A percentile compares a stretch with the other conserved stretches of the same genome.
Evolutionary conservation across 331 rosid species (phyloP).

Genomic region (Saraca asoca): DNA sequence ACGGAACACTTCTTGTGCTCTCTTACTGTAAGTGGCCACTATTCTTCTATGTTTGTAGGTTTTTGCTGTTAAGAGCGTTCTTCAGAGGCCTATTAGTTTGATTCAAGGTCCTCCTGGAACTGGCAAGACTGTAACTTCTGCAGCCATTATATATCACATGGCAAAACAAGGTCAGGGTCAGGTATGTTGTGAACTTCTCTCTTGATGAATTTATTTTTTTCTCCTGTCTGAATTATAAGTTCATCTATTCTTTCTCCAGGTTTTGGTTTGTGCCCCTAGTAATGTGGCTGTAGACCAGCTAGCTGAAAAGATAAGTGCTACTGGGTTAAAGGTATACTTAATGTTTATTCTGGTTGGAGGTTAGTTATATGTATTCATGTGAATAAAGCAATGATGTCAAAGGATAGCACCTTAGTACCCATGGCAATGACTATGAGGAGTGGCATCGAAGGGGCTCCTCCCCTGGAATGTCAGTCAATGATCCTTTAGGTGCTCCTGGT

Average conservation of each 20-base stretch:
- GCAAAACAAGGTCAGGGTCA: conserved; percentile 99
- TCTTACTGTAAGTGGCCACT: neutral
- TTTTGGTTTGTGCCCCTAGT: conserved; percentile 98
- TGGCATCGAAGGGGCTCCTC: no score
- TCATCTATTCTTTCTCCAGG: conserved; percentile 46
- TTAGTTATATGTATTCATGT: neutral
- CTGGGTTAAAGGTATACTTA: conserved; percentile 83
- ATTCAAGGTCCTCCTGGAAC: conserved; percentile 99
- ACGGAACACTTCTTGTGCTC: no score
- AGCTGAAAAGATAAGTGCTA: conserved; percentile 97
- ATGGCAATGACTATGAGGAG: no score
- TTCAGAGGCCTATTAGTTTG: conserved; percentile 98
- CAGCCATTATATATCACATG: conserved; percentile 99
- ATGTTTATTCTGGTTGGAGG: conserved; percentile 19
- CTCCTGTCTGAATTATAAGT: neutral
- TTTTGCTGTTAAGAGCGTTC: conserved; percentile 96
- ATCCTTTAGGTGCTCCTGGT: no score
- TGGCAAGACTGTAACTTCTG: conserved; percentile 98
- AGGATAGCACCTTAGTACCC: no score
- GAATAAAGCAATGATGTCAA: no score
- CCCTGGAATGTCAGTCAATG: no score
- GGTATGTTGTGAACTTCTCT: conserved; percentile 40
- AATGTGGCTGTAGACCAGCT: conserved; percentile 97
- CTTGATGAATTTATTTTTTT: neutral
- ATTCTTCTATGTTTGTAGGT: conserved; percentile 52